Conservation (phyloP, 2,329 filamentous ascomycete species). For the Blastomyces parvus region DNA sequence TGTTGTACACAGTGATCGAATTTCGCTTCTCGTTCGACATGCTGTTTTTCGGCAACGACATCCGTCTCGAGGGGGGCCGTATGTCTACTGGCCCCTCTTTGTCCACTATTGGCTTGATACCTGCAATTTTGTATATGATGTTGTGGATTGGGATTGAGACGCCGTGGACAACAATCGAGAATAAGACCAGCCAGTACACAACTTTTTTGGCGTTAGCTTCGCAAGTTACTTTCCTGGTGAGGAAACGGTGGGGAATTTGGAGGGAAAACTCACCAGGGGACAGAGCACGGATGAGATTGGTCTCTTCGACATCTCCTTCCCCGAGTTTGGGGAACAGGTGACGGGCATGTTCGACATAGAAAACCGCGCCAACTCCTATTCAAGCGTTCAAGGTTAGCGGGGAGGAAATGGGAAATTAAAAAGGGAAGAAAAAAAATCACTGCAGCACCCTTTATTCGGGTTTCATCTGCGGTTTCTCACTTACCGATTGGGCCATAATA, state of each 20-base stretch:
- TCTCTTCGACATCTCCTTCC: slow-evolving; percentile 33
- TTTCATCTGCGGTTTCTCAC: slow-evolving; percentile 3
- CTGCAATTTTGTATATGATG: slow-evolving; percentile 24
- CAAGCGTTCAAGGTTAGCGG: not conserved
- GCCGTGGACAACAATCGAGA: slow-evolving; percentile 33
- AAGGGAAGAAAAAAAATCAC: not conserved
- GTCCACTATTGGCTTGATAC: slow-evolving; percentile 26
- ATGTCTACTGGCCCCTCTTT: slow-evolving; percentile 25
- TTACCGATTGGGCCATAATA: slow-evolving; percentile 42
- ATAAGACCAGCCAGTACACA: slow-evolving; percentile 40
- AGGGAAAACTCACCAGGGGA: slow-evolving; percentile 24
- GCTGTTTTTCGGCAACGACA: slow-evolving; percentile 26
- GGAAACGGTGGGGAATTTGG: not conserved
- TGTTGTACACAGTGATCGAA: slow-evolving; percentile 3
- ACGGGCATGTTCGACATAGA: slow-evolving; percentile 40
- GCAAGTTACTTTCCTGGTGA: not conserved
- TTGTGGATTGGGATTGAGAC: slow-evolving; percentile 31
- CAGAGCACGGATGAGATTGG: slow-evolving; percentile 33
- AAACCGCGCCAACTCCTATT: slow-evolving; percentile 36
- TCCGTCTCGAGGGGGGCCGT: slow-evolving; percentile 8
- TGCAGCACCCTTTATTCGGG: not conserved
- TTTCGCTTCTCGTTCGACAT: slow-evolving; percentile 10
- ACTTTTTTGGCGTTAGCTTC: slow-evolving; percentile 19
- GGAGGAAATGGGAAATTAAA: not conserved
- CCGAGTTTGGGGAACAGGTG: slow-evolving; percentile 36